Evolutionary conservation across 148 eudicot genomes (phyloP), one percentile per base, ranked within the genome.

Genomic region (Spergularia marina): DNA sequence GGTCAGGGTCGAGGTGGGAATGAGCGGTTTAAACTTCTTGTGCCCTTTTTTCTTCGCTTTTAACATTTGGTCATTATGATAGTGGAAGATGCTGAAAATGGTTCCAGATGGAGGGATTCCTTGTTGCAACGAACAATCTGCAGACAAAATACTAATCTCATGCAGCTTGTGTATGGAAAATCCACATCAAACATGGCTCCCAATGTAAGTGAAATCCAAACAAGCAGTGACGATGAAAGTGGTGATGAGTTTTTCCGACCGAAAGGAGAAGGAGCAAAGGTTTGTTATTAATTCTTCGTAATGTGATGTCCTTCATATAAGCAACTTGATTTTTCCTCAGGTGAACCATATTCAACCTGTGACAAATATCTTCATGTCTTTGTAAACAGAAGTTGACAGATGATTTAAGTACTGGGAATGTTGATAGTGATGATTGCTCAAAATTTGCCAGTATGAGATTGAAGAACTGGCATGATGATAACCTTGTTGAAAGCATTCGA

Each of bases 191-290:
- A 77, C 25, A 59, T 83, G 15, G 23, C 66, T 23, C 52, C 79
- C 49, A 65, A 78, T 70, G 51, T 17, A 6, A 59, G 67, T 70
- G 87, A 87, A 53, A 80, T 71, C 61, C 82, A 30, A 62, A 72
- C 73, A 57, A 81, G 80, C 83, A 94, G 85, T 49, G 91, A 86
- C 57, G 91, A 89, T 62, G 92, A 81, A 66, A 85, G 90, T 70
- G 89, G 87, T 77, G 96, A 84, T 58, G 96, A 89, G 17, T 92
- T 95, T 81, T 92, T 95, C 76, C 88, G 53, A 82, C 94, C 92
- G 7, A 95, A 92, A 86, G 96, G 96, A 68, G 94, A 89, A 75
- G 88, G 86, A 72, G 76, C 79, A n/a, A 90, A 95, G 99, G 99
- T 95, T 66, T 87, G 86, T 78, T n/a, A 18, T 51, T 16, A 64